phyloP scores from a whole-genome alignment of 1,284 basidiomycete species.

The Rhodotorula sp. region DNA sequence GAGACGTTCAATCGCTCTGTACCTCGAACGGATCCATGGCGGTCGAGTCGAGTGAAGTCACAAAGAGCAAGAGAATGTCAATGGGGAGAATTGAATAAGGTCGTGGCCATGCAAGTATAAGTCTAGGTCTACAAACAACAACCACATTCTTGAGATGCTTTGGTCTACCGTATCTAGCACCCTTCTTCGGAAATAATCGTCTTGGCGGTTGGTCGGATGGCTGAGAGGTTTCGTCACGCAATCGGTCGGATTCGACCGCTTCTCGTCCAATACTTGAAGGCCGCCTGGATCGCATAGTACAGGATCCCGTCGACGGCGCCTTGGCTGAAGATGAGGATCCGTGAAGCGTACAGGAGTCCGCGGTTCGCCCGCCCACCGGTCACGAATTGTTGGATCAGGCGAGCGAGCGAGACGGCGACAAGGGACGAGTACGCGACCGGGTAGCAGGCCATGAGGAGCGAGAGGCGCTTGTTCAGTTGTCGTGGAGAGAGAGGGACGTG shows the following conservation, averaged over 20 bases:
- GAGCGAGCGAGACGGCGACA: conserved; percentile 28
- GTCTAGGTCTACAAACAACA: background rate
- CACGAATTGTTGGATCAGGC: conserved; percentile 16
- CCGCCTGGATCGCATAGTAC: background rate
- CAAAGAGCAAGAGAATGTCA: background rate
- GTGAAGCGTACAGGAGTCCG: background rate
- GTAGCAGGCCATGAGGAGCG: conserved; percentile 26
- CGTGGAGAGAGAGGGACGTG: conserved; percentile 8
- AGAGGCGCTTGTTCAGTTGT: conserved; percentile 29
- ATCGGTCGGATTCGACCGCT: background rate
- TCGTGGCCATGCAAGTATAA: too few species aligned
- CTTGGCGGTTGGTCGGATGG: too few species aligned
- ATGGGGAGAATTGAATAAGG: background rate
- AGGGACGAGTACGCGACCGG: conserved; percentile 29
- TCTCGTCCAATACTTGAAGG: conserved; percentile 5
- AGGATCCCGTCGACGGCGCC: conserved; percentile 13
- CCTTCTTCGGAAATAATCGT: too few species aligned
- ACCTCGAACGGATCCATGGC: conserved; percentile 47
- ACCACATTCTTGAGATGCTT: background rate
- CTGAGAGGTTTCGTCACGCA: background rate
- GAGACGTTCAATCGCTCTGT: background rate
- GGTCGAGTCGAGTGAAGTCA: background rate
- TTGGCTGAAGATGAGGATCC: conserved; percentile 7
- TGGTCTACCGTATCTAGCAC: background rate
- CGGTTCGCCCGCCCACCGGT: background rate